Conservation (phyloP, 163 green algal genomes). For the Trebouxia gelatinosa region DNA sequence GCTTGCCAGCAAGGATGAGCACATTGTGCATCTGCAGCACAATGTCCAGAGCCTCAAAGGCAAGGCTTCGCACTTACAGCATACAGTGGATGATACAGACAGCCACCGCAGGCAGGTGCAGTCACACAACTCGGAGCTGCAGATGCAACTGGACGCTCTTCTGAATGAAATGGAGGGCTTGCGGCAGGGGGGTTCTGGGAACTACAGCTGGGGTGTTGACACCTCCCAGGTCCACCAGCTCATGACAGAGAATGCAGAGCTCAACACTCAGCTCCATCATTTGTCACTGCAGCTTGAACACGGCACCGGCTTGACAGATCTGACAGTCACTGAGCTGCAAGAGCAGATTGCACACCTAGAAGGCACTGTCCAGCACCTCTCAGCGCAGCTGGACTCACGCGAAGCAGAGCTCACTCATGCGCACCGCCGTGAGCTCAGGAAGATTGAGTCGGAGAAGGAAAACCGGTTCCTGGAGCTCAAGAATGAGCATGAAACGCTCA, state of each 20-base stretch:
- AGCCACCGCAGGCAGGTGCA: background rate
- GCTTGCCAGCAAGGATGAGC: constrained; percentile 13
- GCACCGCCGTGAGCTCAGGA: background rate
- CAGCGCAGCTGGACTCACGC: background rate
- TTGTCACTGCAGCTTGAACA: constrained; percentile 2
- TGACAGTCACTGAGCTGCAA: background rate
- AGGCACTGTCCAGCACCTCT: background rate
- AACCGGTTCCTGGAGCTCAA: constrained; percentile 13
- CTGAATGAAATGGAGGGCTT: constrained; percentile 8
- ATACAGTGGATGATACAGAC: constrained; percentile 19
- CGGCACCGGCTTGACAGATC: background rate
- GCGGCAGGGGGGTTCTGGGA: too few species aligned
- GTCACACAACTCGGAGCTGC: constrained; percentile 7
- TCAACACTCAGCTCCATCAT: constrained; percentile 5
- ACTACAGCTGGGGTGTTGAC: constrained; percentile 7
- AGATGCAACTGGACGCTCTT: constrained; percentile 3
- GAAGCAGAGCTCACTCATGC: constrained; percentile 1
- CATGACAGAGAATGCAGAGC: background rate
- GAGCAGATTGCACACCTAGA: background rate
- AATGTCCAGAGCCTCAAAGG: background rate
- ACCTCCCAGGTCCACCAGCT: constrained; percentile 4
- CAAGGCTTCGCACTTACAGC: background rate
- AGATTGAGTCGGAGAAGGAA: constrained; percentile 21
- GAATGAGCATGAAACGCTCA: constrained; percentile 18
- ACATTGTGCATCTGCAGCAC: constrained; percentile 23